phyloP scores from a whole-genome alignment of 805 yeast genomes.

The Saccharomycopsis oosterbeekiorum region DNA sequence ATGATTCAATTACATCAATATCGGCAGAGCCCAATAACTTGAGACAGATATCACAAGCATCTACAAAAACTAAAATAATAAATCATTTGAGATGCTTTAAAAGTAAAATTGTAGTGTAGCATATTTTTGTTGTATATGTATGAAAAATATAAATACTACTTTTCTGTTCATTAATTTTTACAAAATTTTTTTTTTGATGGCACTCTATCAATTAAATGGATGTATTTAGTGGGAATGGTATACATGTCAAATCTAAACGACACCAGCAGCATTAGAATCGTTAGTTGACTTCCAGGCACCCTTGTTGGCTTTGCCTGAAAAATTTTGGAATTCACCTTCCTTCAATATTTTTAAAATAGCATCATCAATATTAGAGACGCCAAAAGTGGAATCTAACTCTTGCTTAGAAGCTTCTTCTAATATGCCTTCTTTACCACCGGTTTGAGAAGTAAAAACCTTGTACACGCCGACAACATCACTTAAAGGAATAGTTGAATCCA shows the following conservation, averaged over 20 bases:
- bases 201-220: background rate
- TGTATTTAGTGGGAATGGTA: background rate
- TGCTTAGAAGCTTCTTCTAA: constrained; percentile 61
- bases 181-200: background rate
- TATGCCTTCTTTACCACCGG: constrained; percentile 62
- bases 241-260: background rate
- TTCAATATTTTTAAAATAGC: constrained; percentile 48
- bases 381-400: constrained; percentile 61
- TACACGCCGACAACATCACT: constrained; percentile 53
- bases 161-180: no score
- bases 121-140: background rate
- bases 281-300: constrained; percentile 33
- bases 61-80: background rate
- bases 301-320: constrained; percentile 21
- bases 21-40: background rate
- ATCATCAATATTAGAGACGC: constrained; percentile 42
- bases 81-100: background rate
- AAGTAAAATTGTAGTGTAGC: background rate
- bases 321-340: constrained; percentile 45
- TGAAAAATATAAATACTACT: no score
- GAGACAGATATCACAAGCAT: background rate
- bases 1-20: background rate
- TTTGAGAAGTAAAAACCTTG: constrained; percentile 54
- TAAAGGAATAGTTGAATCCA: constrained; percentile 45
- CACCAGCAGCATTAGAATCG: constrained; percentile 32